A percentile compares a stretch with the other conserved stretches of the same genome.
Evolutionary conservation across 164 flowering plant genomes (phyloP).

Genomic region (Liriodendron chinense): DNA sequence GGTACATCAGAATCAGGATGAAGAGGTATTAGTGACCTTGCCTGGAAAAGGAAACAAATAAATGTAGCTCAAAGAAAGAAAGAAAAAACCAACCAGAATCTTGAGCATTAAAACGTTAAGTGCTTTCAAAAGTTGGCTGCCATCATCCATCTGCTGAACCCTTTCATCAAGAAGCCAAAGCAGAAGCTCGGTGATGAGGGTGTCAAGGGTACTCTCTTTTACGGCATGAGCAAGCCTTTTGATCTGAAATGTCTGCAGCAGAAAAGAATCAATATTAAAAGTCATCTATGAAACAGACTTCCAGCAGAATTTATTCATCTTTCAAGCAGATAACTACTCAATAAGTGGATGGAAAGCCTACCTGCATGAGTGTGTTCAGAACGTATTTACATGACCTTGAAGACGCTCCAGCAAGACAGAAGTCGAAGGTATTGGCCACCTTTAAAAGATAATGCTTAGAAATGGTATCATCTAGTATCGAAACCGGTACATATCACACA

Average conservation of each 20-base stretch:
- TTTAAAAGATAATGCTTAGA: slow-evolving; percentile 15
- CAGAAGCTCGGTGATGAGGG: slow-evolving; percentile 87
- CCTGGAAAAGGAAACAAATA: background rate
- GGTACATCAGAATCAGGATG: slow-evolving; percentile 6
- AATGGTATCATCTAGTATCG: background rate
- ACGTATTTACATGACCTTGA: slow-evolving; percentile 99
- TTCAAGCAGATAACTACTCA: background rate
- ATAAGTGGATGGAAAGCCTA: slow-evolving; percentile 14
- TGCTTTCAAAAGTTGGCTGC: slow-evolving; percentile 94
- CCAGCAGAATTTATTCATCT: background rate
- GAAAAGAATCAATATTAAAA: slow-evolving; percentile 2
- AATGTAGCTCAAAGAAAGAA: background rate
- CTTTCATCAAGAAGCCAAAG: slow-evolving; percentile 99
- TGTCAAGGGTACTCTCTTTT: slow-evolving; percentile 83
- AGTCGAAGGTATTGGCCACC: slow-evolving; percentile 94
- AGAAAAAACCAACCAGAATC: slow-evolving; percentile 64
- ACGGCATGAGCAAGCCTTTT: slow-evolving; percentile 93
- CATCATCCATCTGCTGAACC: slow-evolving; percentile 97
- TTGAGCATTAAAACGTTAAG: slow-evolving; percentile 97
- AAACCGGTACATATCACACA: too few relatives aligned
- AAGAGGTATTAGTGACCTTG: background rate
- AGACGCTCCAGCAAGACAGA: slow-evolving; percentile 88
- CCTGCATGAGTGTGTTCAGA: slow-evolving; percentile 97
- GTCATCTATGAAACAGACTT: background rate
- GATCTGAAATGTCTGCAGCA: slow-evolving; percentile 85